Base-by-base conservation (phyloP, 495 filamentous ascomycete genomes). In the Podospora fimiseda region DNA sequence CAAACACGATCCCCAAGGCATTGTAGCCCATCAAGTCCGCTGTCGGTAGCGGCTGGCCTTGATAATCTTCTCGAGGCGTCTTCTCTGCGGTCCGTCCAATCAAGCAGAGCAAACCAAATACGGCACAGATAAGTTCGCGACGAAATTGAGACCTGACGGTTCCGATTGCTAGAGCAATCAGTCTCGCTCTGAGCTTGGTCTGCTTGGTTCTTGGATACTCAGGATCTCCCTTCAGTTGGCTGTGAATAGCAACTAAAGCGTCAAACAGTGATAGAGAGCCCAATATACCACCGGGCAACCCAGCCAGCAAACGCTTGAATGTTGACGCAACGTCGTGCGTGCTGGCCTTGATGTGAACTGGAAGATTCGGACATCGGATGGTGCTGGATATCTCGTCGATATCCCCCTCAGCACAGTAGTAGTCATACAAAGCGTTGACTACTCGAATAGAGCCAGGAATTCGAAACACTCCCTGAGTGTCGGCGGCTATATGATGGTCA, bases 211-310 rank as follows among this genome's bases (percentile, higher is more conserved):
- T 65, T 18, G 69, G 68, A 36, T 72, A 62, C 43, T 80, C 77
- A 1, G 74, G 67, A 43, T 76, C 74, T 0, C 66, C 69, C 50
- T 75, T 70, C 14, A 79, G 70, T 41, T 82, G 78, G 24, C 70
- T 70, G 40, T 80, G 78, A 27, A 93, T 84, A 24, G 75, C 74
- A 21, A 83, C 77, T 13, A 92, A 60, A 2, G 78, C 75, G 43
- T 84, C 79, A 54, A 89, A 90, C 20, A 90, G 63, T 19, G 72
- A 67, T 33, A 79, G 59, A 20, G 84, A 86, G 13, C 88, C 88
- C 9, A 93, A 70, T 36, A 92, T 82, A 1, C 88, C 88, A 1
- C 81, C 83, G 0, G 88, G 88, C 1, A 93, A 66, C 4, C 84
- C 85, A 7, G 79, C 73, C 14, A 93, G 66, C 6, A 93, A 68